Base-by-base conservation (phyloP, 306 rosid genomes). In the Quercus engelmannii region DNA sequence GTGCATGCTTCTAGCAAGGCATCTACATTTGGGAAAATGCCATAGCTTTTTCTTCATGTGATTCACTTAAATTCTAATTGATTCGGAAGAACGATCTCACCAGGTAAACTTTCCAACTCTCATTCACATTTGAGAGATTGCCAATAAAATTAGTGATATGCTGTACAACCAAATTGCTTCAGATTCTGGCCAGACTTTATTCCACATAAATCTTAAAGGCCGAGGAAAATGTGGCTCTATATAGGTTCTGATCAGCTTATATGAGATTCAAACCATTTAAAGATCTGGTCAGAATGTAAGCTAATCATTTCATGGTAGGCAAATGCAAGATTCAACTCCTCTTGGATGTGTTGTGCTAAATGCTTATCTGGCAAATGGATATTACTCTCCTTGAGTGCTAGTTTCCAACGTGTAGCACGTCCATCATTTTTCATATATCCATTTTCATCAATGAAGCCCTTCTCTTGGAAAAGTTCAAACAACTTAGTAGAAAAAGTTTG, bases 321-420 rank as follows among this genome's bases (percentile, higher is more conserved):
- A 80, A 84, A 95, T 77, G 99, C 99, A 79, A 93, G 92, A 91
- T 95, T 95, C 64, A 95, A 69, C 85, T 92, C 99, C 85, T 92
- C 99, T 83, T 92, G 93, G 55, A 95, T 81, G 74, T 93, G 92
- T 62, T 87, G 90, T 26, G 82, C 82, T 59, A 95, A 59, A 80
- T 55, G 83, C 71, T 88, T 76, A 61, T 88, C 88, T 13, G 80
- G 76, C 23, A 31, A 26, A 68, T 80, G 18, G 74, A 61, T 80
- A 68, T 78, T 86, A 81, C 84, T 86, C 78, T 80, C 92, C 82
- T 73, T 76, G 38, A 89, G 71, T 35, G 89, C 90, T 80, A 77
- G 83, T 78, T 79, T 81, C 97, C 97, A 92, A 55, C 73, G 87
- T 25, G 83, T 87, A 74, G 76, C 84, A 5, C 97, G 92, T 14